Percentiles rank a stretch among this genome's conserved stretches.
Conservation (phyloP, 192 early-diverging fungal genomes). For the Umbelopsis sp. region DNA sequence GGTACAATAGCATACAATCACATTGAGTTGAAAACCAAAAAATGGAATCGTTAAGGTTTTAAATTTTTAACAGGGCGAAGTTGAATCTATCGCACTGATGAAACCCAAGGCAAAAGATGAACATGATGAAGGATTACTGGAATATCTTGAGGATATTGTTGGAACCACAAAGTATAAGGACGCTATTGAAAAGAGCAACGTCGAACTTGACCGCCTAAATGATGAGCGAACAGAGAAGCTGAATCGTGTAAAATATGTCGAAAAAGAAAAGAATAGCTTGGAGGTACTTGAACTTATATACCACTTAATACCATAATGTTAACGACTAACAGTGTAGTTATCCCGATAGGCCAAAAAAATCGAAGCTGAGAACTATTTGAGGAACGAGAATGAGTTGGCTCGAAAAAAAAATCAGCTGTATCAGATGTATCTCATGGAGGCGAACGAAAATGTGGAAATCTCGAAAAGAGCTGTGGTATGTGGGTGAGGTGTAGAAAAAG, state of each 20-base stretch:
- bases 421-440: conserved; percentile 73
- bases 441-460: conserved; percentile 49
- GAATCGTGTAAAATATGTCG: conserved; percentile 83
- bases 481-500: not conserved
- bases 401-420: conserved; percentile 73
- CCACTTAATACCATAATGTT: not conserved
- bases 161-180: conserved; percentile 89
- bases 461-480: conserved; percentile 48
- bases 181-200: conserved; percentile 73
- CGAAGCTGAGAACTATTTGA: conserved; percentile 81
- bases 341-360: conserved; percentile 59
- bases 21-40: not conserved
- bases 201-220: conserved; percentile 74
- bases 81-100: conserved; percentile 98
- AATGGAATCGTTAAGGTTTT: not conserved
- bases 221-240: conserved; percentile 78
- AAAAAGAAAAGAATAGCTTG: conserved; percentile 82
- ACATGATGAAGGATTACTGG: conserved; percentile 93
- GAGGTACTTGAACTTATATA: conserved; percentile 51
- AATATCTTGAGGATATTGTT: conserved; percentile 99
- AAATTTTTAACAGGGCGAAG: conserved; percentile 85
- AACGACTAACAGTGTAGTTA: not conserved
- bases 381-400: conserved; percentile 79
- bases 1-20: conserved; percentile 30
- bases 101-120: conserved; percentile 92